phyloP scores from a whole-genome alignment of 306 rosid species.

The Vigna reflexopilosa region DNA sequence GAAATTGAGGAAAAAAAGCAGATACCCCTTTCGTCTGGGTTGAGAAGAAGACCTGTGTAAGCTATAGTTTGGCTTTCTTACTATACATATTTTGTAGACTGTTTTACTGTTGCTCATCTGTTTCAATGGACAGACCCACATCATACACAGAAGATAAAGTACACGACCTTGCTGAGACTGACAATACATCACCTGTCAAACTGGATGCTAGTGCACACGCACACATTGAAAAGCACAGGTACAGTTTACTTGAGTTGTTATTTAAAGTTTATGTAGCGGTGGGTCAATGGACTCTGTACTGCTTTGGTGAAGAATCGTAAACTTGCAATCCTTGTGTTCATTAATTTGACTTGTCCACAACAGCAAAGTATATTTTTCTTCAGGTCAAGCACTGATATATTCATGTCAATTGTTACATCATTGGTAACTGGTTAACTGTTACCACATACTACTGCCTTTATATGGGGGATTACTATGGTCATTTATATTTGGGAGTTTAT shows the following conservation, averaged over 20 bases:
- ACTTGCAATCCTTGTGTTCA: slow-evolving; percentile 15
- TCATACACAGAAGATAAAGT: slow-evolving; percentile 60
- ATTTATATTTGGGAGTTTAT: slow-evolving; percentile 4
- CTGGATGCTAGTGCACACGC: slow-evolving; percentile 75
- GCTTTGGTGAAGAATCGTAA: slow-evolving; percentile 16
- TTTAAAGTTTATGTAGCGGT: slow-evolving; percentile 32
- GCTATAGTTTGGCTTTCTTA: slow-evolving; percentile 32
- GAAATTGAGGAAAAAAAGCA: slow-evolving; percentile 54
- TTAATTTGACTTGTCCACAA: slow-evolving; percentile 2
- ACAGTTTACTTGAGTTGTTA: slow-evolving; percentile 28
- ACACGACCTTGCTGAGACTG: slow-evolving; percentile 53
- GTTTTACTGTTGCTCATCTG: slow-evolving; percentile 39
- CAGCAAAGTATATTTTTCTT: slow-evolving; percentile 15
- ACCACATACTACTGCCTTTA: neutral
- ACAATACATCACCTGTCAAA: slow-evolving; percentile 65
- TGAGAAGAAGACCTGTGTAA: slow-evolving; percentile 84
- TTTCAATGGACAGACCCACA: slow-evolving; percentile 60
- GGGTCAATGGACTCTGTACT: slow-evolving; percentile 19
- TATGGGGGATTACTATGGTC: neutral
- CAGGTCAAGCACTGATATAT: neutral
- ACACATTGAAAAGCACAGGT: slow-evolving; percentile 89
- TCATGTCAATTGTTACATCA: neutral
- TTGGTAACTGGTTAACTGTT: neutral
- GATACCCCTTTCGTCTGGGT: slow-evolving; percentile 62
- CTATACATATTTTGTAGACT: slow-evolving; percentile 36